These are phyloP conservation scores for Lachancea fermentati DNA, from an alignment of 805 yeast species.

Conservation along the genomic window DNA sequence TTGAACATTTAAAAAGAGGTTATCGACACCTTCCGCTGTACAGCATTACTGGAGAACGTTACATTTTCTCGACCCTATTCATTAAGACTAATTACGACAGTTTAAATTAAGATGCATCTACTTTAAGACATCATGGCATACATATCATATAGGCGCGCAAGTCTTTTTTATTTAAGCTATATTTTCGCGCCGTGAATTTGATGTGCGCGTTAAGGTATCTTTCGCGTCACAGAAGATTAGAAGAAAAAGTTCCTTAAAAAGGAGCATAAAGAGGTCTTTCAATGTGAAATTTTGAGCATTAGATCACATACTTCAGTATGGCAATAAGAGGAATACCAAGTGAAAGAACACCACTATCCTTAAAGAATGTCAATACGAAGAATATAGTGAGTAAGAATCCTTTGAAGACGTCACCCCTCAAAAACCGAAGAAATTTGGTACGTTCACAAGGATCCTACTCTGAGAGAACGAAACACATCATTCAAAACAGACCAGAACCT, in stretches of 20 bases:
- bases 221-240: no score
- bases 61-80: slow-evolving; percentile 52
- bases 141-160: neutral
- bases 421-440: neutral
- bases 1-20: slow-evolving; percentile 66
- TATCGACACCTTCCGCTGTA: slow-evolving; percentile 75
- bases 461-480: no score
- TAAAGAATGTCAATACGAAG: slow-evolving; percentile 21
- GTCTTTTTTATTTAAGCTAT: no score
- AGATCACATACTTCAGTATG: no score
- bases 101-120: no score
- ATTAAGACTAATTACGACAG: slow-evolving; percentile 19
- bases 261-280: no score
- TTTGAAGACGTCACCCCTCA: neutral
- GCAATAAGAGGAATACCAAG: slow-evolving; percentile 17
- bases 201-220: no score
- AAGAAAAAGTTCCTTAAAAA: no score
- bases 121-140: no score
- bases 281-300: no score
- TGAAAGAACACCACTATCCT: slow-evolving; percentile 20
- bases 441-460: neutral
- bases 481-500: no score
- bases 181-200: no score
- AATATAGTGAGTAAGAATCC: neutral
- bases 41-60: slow-evolving; percentile 78